Conservation (phyloP, 352 stramenopile species). For the Globisporangium rhizosaccharum region DNA sequence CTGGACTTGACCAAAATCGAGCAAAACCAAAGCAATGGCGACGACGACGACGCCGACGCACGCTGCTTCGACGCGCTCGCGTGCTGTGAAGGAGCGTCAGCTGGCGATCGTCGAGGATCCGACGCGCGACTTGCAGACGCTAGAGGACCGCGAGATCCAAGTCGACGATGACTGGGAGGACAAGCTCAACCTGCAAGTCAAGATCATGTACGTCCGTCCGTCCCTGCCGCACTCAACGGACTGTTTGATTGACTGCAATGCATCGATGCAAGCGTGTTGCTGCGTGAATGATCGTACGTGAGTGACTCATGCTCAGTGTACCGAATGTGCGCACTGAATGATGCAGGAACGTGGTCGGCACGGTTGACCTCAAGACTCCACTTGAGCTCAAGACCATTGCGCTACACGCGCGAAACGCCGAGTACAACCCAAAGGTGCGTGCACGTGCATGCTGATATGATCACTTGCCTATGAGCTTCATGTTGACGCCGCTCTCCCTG, state of each 20-base stretch:
- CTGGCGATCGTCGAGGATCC: constrained; percentile 53
- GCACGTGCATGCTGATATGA: neutral
- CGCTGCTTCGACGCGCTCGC: constrained; percentile 23
- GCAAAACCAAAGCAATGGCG: constrained; percentile 11
- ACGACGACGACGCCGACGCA: neutral
- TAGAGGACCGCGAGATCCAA: constrained; percentile 53
- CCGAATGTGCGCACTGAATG: neutral
- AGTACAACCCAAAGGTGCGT: constrained; percentile 97
- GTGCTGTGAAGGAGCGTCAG: constrained; percentile 67
- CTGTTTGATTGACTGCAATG: too few relatives aligned
- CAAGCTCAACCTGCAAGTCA: constrained; percentile 71
- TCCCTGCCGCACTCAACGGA: neutral
- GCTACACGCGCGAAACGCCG: constrained; percentile 95
- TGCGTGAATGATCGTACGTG: neutral
- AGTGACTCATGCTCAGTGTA: neutral
- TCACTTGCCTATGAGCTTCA: neutral
- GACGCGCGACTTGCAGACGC: constrained; percentile 29
- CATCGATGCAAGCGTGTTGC: too few relatives aligned
- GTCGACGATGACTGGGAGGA: constrained; percentile 80
- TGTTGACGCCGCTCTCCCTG: neutral
- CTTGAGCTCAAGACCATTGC: constrained; percentile 98
- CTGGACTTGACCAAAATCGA: neutral
- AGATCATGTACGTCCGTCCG: constrained; percentile 57
- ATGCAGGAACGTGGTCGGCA: constrained; percentile 91
- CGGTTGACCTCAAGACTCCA: constrained; percentile 92